These are phyloP conservation scores for Apophysomyces elegans DNA, from an alignment of 371 early-diverging fungal species.

Conservation along the genomic window DNA sequence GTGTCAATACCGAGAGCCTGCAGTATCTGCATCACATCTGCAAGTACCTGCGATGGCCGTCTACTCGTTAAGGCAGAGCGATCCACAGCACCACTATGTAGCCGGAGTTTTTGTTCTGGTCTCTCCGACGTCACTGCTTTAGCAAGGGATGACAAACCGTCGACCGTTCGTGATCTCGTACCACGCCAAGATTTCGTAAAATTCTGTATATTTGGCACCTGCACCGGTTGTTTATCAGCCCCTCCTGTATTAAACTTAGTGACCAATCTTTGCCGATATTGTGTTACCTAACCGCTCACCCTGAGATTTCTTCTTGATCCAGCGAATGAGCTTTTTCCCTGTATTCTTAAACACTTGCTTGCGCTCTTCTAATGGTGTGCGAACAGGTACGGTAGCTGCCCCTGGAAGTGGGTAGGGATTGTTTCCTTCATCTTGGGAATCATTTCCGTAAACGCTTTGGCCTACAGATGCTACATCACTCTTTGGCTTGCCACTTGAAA, in stretches of 20 bases:
- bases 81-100: conserved; percentile 18
- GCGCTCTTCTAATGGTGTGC: background rate
- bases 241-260: background rate
- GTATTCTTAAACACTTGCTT: conserved; percentile 2
- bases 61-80: conserved; percentile 15
- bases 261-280: no score
- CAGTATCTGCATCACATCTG: conserved; percentile 14
- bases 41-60: conserved; percentile 14
- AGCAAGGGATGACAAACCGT: background rate
- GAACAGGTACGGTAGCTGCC: background rate
- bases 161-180: conserved; percentile 5
- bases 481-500: conserved; percentile 7
- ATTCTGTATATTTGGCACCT: background rate
- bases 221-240: background rate
- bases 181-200: background rate
- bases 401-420: background rate
- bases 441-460: background rate
- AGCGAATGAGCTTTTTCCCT: conserved; percentile 12
- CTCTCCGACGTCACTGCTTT: background rate
- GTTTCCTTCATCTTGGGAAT: background rate
- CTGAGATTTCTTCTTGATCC: conserved; percentile 24
- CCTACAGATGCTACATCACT: conserved; percentile 12
- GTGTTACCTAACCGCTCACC: conserved; percentile 1
- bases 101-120: background rate
- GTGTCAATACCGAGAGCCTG: conserved; percentile 21